Evolutionary conservation across 768 basidiomycete genomes (phyloP), one percentile per base, ranked within the genome.

Genomic region (Serendipita sp.): DNA sequence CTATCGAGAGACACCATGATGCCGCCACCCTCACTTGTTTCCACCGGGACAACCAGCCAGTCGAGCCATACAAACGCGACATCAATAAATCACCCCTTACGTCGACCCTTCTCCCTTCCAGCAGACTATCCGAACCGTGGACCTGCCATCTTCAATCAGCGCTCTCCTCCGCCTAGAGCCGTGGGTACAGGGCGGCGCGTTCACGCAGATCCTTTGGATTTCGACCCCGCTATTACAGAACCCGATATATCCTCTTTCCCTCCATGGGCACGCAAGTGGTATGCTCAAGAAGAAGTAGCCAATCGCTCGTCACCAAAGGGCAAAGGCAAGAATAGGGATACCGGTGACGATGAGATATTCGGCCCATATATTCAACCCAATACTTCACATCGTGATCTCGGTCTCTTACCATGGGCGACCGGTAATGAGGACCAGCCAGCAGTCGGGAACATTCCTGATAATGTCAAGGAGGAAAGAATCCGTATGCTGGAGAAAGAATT

Each of bases 401-500:
- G 60, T 36, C 18, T 64, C 23, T 44, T 67, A 16, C 67, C 67
- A 23, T 67, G 67, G 67, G 53, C 65, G 16, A 23, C 37, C 52
- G 52, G 10, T 3, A 33, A 13, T 34, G 63, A 62, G 5, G 63
- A 40, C 33, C 27, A 44, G 18, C 50, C 46, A 4, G 13, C 29
- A 53, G 16, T 11, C 4, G 55, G 52, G 31, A 50, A 65, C 33
- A 58, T 67, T 15, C 50, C 68, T 16, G 65, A 78, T 1, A 71
- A 76, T n/a, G 73, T 81, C 34, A 87, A 85, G 70, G 82, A 83
- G 71, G 85, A 86, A 68, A 78, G 85, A 16, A 76, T 86, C 68
- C 80, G 83, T 3, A 86, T 86, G 84, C 77, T 88, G 8, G 82
- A 86, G 69, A 78, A 78, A 16, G 84, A 86, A 66, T 88, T 87